A percentile compares a stretch with the other conserved stretches of the same genome.
Conservation (phyloP, 176 grass and related monocot species). For the Eremochloa ophiuroides region DNA sequence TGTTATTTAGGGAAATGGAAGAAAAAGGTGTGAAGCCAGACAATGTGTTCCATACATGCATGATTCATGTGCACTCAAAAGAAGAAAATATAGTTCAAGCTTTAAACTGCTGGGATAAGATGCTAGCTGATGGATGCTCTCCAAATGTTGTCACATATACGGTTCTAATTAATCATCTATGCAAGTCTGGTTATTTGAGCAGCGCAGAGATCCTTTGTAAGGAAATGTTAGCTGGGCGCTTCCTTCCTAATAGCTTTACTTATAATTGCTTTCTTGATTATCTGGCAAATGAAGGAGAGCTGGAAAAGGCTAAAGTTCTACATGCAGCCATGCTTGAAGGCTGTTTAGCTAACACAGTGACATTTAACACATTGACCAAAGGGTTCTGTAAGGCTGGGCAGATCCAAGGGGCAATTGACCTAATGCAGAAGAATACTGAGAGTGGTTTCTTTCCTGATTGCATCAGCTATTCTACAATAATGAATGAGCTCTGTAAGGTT, state of each 20-base stretch:
- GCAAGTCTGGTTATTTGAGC: slow-evolving; percentile 58
- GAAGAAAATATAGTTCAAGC: slow-evolving; percentile 51
- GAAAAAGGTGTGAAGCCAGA: slow-evolving; percentile 52
- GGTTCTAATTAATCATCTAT: slow-evolving; percentile 60
- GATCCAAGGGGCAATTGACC: slow-evolving; percentile 54
- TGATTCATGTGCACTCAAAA: slow-evolving; percentile 59
- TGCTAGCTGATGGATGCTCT: slow-evolving; percentile 39
- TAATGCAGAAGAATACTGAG: slow-evolving; percentile 35
- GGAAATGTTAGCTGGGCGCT: slow-evolving; percentile 49
- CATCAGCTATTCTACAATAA: slow-evolving; percentile 67
- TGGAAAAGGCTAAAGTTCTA: slow-evolving; percentile 52
- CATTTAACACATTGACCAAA: slow-evolving; percentile 69
- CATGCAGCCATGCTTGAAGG: slow-evolving; percentile 47
- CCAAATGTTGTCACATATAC: slow-evolving; percentile 61
- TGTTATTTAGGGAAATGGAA: slow-evolving; percentile 49
- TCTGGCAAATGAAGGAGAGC: slow-evolving; percentile 53
- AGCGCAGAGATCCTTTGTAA: slow-evolving; percentile 60
- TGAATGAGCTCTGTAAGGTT: slow-evolving; percentile 46
- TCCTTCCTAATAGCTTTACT: slow-evolving; percentile 57
- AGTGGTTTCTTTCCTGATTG: slow-evolving; percentile 61
- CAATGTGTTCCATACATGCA: slow-evolving; percentile 64
- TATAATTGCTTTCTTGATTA: slow-evolving; percentile 69
- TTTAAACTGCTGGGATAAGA: slow-evolving; percentile 47
- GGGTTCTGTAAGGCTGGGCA: slow-evolving; percentile 56
- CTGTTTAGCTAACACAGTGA: slow-evolving; percentile 50